phyloP scores from a whole-genome alignment of 1,284 basidiomycete species.

The Tilletia indica region DNA sequence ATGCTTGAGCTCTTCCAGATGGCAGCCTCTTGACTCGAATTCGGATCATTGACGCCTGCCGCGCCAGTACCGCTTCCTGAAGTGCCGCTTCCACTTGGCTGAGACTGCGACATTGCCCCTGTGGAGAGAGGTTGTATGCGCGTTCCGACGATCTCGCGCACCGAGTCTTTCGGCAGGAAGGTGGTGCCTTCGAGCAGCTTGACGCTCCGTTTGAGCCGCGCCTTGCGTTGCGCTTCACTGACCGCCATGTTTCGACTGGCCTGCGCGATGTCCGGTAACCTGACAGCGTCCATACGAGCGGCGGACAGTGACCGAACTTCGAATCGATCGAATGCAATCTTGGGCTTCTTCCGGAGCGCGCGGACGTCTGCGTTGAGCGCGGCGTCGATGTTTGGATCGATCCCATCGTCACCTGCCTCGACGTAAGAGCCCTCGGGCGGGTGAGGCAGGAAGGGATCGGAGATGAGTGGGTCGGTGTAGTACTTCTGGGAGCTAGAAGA shows the following conservation, averaged over 20 bases:
- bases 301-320: conserved; percentile 12
- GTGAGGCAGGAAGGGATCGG: conserved; percentile 8
- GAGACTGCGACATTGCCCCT: neutral
- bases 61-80: neutral
- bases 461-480: conserved; percentile 12
- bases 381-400: conserved; percentile 11
- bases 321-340: conserved; percentile 11
- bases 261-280: conserved; percentile 14
- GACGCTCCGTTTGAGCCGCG: neutral
- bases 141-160: neutral
- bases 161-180: neutral
- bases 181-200: neutral
- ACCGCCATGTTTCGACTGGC: neutral
- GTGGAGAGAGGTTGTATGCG: neutral
- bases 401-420: neutral
- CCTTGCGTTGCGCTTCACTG: neutral
- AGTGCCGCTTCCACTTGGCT: too few species aligned
- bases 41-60: neutral
- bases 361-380: conserved; percentile 14
- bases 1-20: conserved; percentile 3
- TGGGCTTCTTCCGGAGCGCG: conserved; percentile 10
- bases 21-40: neutral
- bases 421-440: neutral
- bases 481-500: neutral
- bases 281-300: neutral